A percentile compares a stretch with the other conserved stretches of the same genome.
Evolutionary conservation across 495 filamentous ascomycete species (phyloP).

Genomic region (Podospora appendiculata): DNA sequence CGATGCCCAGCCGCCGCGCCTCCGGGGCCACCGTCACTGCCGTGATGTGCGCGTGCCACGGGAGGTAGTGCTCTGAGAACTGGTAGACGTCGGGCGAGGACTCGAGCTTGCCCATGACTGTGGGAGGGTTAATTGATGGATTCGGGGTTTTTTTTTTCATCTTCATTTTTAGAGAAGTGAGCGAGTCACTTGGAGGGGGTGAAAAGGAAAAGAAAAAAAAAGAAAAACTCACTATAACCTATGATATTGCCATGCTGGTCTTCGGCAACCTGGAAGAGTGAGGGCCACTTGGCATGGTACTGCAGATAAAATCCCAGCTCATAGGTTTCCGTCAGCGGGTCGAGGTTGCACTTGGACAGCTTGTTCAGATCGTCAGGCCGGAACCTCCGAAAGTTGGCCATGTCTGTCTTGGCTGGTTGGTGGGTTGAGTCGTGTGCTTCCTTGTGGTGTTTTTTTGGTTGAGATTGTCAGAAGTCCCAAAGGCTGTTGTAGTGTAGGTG

Average conservation of each 20-base stretch:
- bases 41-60: conserved; percentile 97
- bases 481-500: no score
- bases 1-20: conserved; percentile 78
- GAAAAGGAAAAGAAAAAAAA: background rate
- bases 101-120: conserved; percentile 96
- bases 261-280: conserved; percentile 82
- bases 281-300: conserved; percentile 91
- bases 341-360: conserved; percentile 82
- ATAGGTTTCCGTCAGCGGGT: conserved; percentile 93
- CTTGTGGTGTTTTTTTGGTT: no score
- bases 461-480: no score
- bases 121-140: background rate
- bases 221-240: conserved; percentile 70
- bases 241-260: conserved; percentile 74
- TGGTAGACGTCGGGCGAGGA: conserved; percentile 65
- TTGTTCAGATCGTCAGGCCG: conserved; percentile 39
- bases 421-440: no score
- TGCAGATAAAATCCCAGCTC: conserved; percentile 90
- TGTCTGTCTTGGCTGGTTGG: conserved; percentile 2
- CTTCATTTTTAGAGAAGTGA: no score
- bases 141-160: no score
- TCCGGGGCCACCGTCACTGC: conserved; percentile 86
- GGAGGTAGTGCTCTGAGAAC: conserved; percentile 77
- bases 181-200: no score
- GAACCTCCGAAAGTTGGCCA: conserved; percentile 42